Percentiles rank a stretch among this genome's conserved stretches.
Conservation (phyloP, 164 flowering plant species). For the Platanus orientalis region DNA sequence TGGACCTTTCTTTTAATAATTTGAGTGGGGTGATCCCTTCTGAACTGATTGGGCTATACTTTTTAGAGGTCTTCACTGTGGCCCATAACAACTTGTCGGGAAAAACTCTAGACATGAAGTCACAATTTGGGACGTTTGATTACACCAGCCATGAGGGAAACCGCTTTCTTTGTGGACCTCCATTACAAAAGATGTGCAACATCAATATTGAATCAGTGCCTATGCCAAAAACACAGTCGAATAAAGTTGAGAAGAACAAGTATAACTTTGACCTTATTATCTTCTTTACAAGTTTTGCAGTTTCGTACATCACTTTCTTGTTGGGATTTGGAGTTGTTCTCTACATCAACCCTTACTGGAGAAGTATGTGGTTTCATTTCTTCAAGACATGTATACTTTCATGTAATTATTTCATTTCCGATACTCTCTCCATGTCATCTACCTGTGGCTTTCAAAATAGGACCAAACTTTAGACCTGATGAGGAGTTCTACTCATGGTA, state of each 20-base stretch:
- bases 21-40: conserved; percentile 25
- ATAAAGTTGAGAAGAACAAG: background rate
- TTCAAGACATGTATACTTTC: background rate
- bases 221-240: background rate
- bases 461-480: no score
- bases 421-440: no score
- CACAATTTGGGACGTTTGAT: conserved; percentile 18
- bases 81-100: conserved; percentile 23
- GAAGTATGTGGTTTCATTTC: conserved; percentile 1
- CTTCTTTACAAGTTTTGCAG: background rate
- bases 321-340: background rate
- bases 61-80: conserved; percentile 14
- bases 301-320: background rate
- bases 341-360: conserved; percentile 2
- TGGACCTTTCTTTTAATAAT: conserved; percentile 26
- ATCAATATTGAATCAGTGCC: background rate
- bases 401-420: background rate
- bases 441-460: no score
- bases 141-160: conserved; percentile 13
- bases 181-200: background rate
- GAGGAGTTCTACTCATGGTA: no score
- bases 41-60: conserved; percentile 7
- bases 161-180: conserved; percentile 20
- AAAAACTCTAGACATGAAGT: background rate
- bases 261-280: background rate